Evolutionary conservation across 176 grass and related monocot genomes (phyloP).

Genomic region (Poa pratensis): DNA sequence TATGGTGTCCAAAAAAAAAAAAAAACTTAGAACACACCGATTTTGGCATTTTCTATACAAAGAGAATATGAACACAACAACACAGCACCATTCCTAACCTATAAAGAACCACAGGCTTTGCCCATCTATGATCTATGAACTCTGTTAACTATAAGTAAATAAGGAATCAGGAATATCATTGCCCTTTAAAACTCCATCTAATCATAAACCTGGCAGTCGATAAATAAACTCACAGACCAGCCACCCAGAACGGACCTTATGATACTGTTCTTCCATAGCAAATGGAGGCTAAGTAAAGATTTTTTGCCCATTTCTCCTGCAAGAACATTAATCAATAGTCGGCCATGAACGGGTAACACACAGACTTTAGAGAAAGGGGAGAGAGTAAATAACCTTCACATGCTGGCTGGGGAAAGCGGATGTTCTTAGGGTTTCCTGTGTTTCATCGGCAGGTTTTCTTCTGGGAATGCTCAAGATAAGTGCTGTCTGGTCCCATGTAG

Average conservation of each 20-base stretch:
- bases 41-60: constrained; percentile 38
- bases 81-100: constrained; percentile 36
- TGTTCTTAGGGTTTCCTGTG: constrained; percentile 95
- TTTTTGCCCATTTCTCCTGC: constrained; percentile 96
- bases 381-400: constrained; percentile 70
- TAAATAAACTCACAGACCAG: constrained; percentile 42
- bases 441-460: constrained; percentile 93
- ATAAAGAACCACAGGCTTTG: constrained; percentile 36
- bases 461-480: constrained; percentile 87
- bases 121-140: constrained; percentile 49
- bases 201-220: constrained; percentile 27
- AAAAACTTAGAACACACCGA: too few relatives aligned
- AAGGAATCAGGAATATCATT: constrained; percentile 41
- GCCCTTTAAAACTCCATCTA: constrained; percentile 56
- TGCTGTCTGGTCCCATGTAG: constrained; percentile 82
- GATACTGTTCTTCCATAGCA: constrained; percentile 95
- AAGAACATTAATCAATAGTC: constrained; percentile 41
- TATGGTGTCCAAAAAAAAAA: too few relatives aligned
- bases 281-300: constrained; percentile 85
- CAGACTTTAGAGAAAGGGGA: not conserved
- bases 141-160: constrained; percentile 48
- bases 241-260: constrained; percentile 47
- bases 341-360: not conserved
- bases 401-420: constrained; percentile 95
- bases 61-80: constrained; percentile 8